These are phyloP conservation scores for Clathrospora elynae DNA, from an alignment of 2,329 filamentous ascomycete genomes.

Conservation along the genomic window DNA sequence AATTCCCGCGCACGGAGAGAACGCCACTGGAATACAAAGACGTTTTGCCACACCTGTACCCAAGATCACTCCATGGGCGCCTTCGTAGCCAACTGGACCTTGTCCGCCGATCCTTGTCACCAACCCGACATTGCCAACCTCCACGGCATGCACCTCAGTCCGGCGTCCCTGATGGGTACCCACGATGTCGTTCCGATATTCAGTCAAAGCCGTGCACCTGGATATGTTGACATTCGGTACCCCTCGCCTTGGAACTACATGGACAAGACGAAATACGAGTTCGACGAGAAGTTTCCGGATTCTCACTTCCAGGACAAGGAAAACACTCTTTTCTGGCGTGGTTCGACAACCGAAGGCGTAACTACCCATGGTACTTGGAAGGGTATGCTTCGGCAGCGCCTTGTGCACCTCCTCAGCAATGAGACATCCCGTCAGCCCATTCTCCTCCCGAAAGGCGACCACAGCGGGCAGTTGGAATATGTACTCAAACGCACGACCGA, in stretches of 20 bases:
- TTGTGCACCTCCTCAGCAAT: slow-evolving; percentile 65
- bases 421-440: slow-evolving; percentile 38
- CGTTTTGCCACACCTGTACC: slow-evolving; percentile 68
- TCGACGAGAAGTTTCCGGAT: slow-evolving; percentile 59
- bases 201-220: slow-evolving; percentile 72
- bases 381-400: slow-evolving; percentile 71
- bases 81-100: slow-evolving; percentile 69
- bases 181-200: slow-evolving; percentile 74
- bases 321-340: slow-evolving; percentile 74
- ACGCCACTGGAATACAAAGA: slow-evolving; percentile 66
- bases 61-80: slow-evolving; percentile 68
- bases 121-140: slow-evolving; percentile 77
- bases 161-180: slow-evolving; percentile 65
- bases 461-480: slow-evolving; percentile 59
- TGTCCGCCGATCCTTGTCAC: slow-evolving; percentile 70
- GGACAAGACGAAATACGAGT: slow-evolving; percentile 60
- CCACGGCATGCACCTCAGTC: slow-evolving; percentile 73
- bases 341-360: slow-evolving; percentile 62
- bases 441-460: slow-evolving; percentile 55
- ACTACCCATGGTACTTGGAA: slow-evolving; percentile 62
- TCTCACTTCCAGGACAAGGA: slow-evolving; percentile 65
- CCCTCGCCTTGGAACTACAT: slow-evolving; percentile 68
- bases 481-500: slow-evolving; percentile 59
- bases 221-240: slow-evolving; percentile 78
- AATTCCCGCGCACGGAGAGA: slow-evolving; percentile 64